Evolutionary conservation across 2,329 filamentous ascomycete genomes (phyloP).

Genomic region (Pseudofabraea citricarpa): DNA sequence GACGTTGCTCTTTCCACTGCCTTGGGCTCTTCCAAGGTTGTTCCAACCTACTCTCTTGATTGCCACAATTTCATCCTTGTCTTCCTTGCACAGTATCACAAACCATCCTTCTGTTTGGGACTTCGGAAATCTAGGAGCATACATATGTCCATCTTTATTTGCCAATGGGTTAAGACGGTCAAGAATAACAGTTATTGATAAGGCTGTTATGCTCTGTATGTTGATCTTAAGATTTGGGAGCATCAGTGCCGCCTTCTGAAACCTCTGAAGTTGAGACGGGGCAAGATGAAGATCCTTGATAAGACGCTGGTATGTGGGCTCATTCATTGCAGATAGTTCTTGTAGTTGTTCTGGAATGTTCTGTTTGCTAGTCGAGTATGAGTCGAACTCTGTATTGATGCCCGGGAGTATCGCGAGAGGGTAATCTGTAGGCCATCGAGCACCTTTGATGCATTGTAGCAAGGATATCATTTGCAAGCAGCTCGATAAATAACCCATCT

Average conservation of each 20-base stretch:
- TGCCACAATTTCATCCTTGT: constrained; percentile 72
- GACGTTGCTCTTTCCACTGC: constrained; percentile 25
- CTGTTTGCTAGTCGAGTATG: constrained; percentile 19
- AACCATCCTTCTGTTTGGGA: constrained; percentile 94
- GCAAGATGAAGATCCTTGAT: constrained; percentile 48
- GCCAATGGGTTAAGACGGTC: constrained; percentile 61
- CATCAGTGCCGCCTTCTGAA: constrained; percentile 54
- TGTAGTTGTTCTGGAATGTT: constrained; percentile 32
- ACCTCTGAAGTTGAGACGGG: constrained; percentile 21
- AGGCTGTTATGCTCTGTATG: constrained; percentile 54
- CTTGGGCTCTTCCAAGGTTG: constrained; percentile 15
- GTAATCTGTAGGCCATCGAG: constrained; percentile 81
- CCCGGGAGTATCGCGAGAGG: constrained; percentile 77
- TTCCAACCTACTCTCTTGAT: constrained; percentile 82
- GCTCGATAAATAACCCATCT: constrained; percentile 76
- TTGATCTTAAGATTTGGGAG: constrained; percentile 67
- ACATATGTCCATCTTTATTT: constrained; percentile 69
- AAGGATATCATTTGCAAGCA: constrained; percentile 78
- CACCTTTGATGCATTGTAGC: constrained; percentile 88
- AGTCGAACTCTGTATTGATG: constrained; percentile 42
- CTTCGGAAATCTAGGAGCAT: constrained; percentile 87
- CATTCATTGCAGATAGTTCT: constrained; percentile 22
- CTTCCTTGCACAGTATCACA: constrained; percentile 65
- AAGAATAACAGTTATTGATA: constrained; percentile 59
- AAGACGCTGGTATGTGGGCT: constrained; percentile 34